Percentiles rank a stretch among this genome's conserved stretches.
phyloP scores from a whole-genome alignment of 768 basidiomycete genomes.

The Aureoboletus auriporus region DNA sequence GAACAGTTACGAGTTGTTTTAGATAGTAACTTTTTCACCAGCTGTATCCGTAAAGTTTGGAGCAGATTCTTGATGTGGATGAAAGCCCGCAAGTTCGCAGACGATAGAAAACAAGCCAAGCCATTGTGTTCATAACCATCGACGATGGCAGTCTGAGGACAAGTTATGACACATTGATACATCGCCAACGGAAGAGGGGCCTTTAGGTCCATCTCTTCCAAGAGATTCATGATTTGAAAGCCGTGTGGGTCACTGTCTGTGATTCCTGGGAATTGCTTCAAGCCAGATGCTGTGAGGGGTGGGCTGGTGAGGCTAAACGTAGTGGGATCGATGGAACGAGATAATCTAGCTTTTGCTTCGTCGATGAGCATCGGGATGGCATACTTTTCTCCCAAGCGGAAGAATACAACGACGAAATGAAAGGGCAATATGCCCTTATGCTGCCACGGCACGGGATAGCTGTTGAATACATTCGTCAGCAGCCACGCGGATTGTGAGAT shows the following conservation, averaged over 20 bases:
- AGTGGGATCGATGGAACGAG: neutral
- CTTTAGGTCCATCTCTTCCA: constrained; percentile 2
- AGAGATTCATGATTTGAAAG: constrained; percentile 16
- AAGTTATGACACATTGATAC: constrained; percentile 1
- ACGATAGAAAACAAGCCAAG: no score
- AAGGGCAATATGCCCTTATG: neutral
- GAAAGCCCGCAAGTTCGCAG: no score
- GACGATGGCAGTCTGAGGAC: neutral
- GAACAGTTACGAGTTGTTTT: no score
- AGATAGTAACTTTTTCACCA: no score
- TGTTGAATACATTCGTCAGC: neutral
- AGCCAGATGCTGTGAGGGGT: neutral
- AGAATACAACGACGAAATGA: neutral
- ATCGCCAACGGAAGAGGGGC: constrained; percentile 6
- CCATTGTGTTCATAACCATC: constrained; percentile 1
- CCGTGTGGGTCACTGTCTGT: constrained; percentile 6
- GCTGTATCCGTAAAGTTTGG: no score
- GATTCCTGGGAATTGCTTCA: neutral
- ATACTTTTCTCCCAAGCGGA: constrained; percentile 20
- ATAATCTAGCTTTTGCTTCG: constrained; percentile 8
- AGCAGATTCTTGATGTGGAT: no score
- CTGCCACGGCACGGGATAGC: neutral
- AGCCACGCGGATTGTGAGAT: no score
- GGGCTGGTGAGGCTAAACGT: neutral
- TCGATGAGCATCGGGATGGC: constrained; percentile 2